Evolutionary conservation across 2,329 filamentous ascomycete genomes (phyloP), one percentile per base, ranked within the genome.

Genomic region (Fusarium palustre): DNA sequence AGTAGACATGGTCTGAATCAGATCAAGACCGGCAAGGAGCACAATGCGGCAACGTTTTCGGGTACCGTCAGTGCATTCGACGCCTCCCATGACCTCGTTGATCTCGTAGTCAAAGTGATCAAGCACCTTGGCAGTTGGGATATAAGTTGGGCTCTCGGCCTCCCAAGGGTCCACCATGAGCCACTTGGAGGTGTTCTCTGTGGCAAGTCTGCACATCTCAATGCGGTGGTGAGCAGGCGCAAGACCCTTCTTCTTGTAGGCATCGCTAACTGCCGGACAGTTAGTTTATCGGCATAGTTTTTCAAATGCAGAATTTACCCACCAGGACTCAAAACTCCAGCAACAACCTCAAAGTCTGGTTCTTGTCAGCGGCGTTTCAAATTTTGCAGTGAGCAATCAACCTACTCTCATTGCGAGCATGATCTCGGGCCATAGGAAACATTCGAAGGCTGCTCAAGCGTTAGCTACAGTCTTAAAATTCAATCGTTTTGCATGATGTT

Each of bases 101-200:
- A 97, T 92, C 78, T 97, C 93, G 76, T 95, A 83, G 71, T 97
- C 90, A 74, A 97, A 96, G 80, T 97, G 95, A 76, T 97, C 93
- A 49, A 97, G 84, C 41, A 97, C 94, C 73, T 91, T 88, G 39
- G 94, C 95, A 1, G 95, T 98, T 18, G 94, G 93, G 66, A 93
- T 90, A 77, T 97, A 98, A 9, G 70, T 92, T 86, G 75, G 90
- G 88, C 81, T 97, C 90, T 74, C 91, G 36, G 93, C 92, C 83
- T 97, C 94, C 91, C 92, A 97, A 0, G 92, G 89, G 77, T 97
- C 93, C 46, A 96, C 92, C 89, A 93, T 93, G 64, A 97, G 84
- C 90, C 77, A 79, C 54, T 92, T 94, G 73, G 89, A 88, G 52
- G 92, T 90, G 71, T 91, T 86, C 72, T 90, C 87, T 25, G 93